Evolutionary conservation across 179 eudicot species (phyloP).

Genomic region (Vitellaria paradoxa): DNA sequence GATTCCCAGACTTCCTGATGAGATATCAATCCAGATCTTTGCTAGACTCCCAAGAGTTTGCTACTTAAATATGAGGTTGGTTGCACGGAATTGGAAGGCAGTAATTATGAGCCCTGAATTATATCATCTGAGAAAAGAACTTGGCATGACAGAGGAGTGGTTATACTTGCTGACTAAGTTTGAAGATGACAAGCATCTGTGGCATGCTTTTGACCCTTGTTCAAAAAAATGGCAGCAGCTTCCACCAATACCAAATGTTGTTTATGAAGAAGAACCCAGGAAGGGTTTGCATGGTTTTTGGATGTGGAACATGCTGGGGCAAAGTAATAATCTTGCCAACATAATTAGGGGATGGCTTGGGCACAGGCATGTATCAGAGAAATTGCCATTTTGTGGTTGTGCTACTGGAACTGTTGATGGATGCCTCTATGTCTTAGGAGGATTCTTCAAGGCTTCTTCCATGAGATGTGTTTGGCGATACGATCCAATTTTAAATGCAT

Average conservation of each 20-base stretch:
- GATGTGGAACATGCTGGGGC: not conserved
- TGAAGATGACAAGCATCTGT: conserved; percentile 11
- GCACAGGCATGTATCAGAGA: not conserved
- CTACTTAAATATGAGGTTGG: conserved; percentile 16
- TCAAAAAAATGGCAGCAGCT: conserved; percentile 17
- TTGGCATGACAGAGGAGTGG: conserved; percentile 26
- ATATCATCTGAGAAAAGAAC: conserved; percentile 21
- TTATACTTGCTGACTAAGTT: conserved; percentile 17
- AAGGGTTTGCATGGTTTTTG: conserved; percentile 10
- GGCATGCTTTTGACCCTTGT: conserved; percentile 24
- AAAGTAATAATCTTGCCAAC: conserved; percentile 9
- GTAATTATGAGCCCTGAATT: conserved; percentile 15
- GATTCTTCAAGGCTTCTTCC: conserved; percentile 13
- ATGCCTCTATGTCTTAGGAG: conserved; percentile 23
- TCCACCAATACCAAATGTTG: conserved; percentile 18
- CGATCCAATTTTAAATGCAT: conserved; percentile 18
- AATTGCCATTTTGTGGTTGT: conserved; percentile 17
- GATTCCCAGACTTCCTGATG: conserved; percentile 23
- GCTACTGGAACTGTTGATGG: conserved; percentile 14
- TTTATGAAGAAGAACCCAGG: conserved; percentile 4
- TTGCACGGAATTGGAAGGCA: conserved; percentile 18
- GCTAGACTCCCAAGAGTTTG: conserved; percentile 21
- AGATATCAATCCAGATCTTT: conserved; percentile 20
- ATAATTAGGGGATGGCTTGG: conserved; percentile 14
- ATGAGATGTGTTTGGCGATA: conserved; percentile 22